phyloP scores from a whole-genome alignment of 192 early-diverging fungal species.

The Coemansia sp. region DNA sequence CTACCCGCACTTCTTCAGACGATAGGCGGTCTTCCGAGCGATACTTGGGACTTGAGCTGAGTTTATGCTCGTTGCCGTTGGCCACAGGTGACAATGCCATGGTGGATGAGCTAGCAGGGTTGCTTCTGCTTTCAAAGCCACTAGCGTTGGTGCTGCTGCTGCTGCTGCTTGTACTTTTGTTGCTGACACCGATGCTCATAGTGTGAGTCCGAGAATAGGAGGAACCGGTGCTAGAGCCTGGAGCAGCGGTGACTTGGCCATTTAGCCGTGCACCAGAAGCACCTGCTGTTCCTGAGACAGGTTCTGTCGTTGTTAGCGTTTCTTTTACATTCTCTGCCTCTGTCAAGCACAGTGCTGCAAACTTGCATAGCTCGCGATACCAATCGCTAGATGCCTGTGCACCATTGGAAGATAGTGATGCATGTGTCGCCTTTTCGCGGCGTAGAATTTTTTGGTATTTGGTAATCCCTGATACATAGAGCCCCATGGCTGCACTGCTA shows the following conservation, averaged over 20 bases:
- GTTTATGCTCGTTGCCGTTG: background rate
- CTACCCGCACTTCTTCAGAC: slow-evolving; percentile 60
- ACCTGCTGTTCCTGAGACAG: background rate
- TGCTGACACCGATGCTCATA: background rate
- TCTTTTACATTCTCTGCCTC: slow-evolving; percentile 36
- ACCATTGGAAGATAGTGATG: background rate
- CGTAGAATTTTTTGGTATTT: slow-evolving; percentile 37
- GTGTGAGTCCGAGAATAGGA: background rate
- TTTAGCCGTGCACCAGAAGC: background rate
- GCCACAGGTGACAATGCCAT: too few relatives aligned
- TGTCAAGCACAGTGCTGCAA: slow-evolving; percentile 20
- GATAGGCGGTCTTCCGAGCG: slow-evolving; percentile 24
- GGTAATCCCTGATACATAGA: slow-evolving; percentile 30
- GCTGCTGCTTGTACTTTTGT: background rate
- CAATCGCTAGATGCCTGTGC: slow-evolving; percentile 6
- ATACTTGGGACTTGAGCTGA: background rate
- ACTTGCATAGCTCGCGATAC: slow-evolving; percentile 37
- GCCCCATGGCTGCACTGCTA: slow-evolving; percentile 14
- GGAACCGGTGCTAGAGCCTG: background rate
- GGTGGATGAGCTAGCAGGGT: background rate
- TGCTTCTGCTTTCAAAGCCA: slow-evolving; percentile 4
- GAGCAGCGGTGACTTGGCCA: background rate
- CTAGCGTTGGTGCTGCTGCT: slow-evolving; percentile 13
- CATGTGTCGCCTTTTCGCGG: slow-evolving; percentile 10
- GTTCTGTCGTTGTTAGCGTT: background rate